Percentiles rank a stretch among this genome's conserved stretches.
phyloP scores from a whole-genome alignment of 768 basidiomycete genomes.

The Phylloporus arenicola region DNA sequence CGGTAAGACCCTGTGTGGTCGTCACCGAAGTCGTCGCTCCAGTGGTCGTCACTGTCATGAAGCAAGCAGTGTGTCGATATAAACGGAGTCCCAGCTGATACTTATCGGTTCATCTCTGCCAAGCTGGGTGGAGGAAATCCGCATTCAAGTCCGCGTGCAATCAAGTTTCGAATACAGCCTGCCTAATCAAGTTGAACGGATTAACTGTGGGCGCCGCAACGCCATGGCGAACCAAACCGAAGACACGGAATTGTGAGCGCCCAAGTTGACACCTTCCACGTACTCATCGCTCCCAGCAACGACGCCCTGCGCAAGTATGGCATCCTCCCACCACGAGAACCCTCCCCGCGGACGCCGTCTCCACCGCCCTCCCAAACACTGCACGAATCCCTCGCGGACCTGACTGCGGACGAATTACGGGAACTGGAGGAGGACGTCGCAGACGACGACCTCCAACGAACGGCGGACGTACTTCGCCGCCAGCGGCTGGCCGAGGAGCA shows the following conservation, averaged over 20 bases:
- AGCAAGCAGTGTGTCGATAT: constrained; percentile 12
- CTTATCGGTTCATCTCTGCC: constrained; percentile 24
- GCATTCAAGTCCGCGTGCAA: constrained; percentile 26
- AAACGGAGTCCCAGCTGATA: constrained; percentile 6
- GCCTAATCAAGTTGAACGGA: constrained; percentile 18
- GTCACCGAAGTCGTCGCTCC: constrained; percentile 15
- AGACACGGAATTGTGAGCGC: constrained; percentile 91
- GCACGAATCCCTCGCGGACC: constrained; percentile 59
- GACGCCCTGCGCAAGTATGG: constrained; percentile 91
- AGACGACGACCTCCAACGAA: constrained; percentile 72
- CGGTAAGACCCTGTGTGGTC: constrained; percentile 21
- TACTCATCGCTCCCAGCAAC: constrained; percentile 51
- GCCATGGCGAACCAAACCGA: constrained; percentile 74
- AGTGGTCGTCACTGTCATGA: constrained; percentile 22
- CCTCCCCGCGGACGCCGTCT: constrained; percentile 70
- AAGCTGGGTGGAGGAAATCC: neutral
- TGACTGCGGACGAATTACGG: constrained; percentile 56
- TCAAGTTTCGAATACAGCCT: constrained; percentile 24
- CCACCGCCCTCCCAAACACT: constrained; percentile 74
- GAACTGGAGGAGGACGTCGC: constrained; percentile 67
- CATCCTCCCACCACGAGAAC: constrained; percentile 73
- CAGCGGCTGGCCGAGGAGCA: constrained; percentile 63
- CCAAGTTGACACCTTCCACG: neutral
- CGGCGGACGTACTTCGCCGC: constrained; percentile 60
- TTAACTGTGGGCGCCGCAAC: constrained; percentile 4